Base-by-base conservation (phyloP, 129 eudicot genomes). In the Arctium lappa region DNA sequence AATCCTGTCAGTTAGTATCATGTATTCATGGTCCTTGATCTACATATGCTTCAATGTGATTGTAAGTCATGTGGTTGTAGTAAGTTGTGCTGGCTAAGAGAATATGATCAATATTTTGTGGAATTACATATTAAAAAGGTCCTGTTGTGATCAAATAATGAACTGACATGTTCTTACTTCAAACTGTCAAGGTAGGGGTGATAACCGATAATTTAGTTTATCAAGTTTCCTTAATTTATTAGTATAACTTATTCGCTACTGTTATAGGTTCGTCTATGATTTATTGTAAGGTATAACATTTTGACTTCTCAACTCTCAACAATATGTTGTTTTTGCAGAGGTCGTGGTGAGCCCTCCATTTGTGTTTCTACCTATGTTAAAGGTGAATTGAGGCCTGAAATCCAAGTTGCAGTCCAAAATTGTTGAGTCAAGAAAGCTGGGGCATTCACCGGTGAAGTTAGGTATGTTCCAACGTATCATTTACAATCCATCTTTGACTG, bases 361-460 rank as follows among this genome's bases (percentile, higher is more conserved):
- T 79, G 98, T 95, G 86, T 92, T 91, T 83, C 97, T 79, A 87
- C 96, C 31, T 1, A 85, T 63, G 97, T 91, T 42, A 90, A 95
- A 76, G 78, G 85, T 85, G 83, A 75, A 79, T 79, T 95, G 89
- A 88, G 95, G 78, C 86, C 97, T 56, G 97, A 95, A 11, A 84
- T 95, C 84, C 98, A 95, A 53, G 97, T 95, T 65, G 97, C 97
- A 0, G 98, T 97, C 62, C 98, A 95, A 79, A 95, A 95, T 80
- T 95, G 97, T 82, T 95, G 98, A 97, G 98, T 95, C 36, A 89
- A 90, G 91, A 95, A 95, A 69, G 97, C 97, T 9, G 98, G 98
- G 85, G 98, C 98, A 39, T 95, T 77, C 89, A 95, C 98, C 37
- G 98, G 98, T 83, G 97, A 95, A 46, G 91, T 95, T 78, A 95